These are phyloP conservation scores for Rhizopogon vulgaris DNA, from an alignment of 768 basidiomycete species.

Conservation along the genomic window DNA sequence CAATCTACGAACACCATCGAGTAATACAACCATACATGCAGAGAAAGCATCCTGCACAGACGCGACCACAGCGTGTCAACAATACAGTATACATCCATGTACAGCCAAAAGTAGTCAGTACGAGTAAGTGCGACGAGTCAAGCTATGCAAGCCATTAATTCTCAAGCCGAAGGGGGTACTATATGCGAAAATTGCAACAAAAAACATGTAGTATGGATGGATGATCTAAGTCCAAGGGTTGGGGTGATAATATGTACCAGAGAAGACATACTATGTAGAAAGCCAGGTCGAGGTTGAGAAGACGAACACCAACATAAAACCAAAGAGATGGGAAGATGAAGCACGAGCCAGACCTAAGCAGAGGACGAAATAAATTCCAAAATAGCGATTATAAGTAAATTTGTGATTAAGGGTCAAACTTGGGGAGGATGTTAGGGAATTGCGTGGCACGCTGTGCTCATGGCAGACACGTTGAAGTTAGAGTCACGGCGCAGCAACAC, in stretches of 20 bases:
- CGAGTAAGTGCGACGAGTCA: conserved; percentile 6
- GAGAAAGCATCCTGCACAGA: conserved; percentile 4
- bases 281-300: not conserved
- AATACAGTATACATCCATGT: conserved; percentile 1
- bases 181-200: conserved; percentile 7
- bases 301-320: not conserved
- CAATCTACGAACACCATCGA: too few relatives aligned
- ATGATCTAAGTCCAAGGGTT: conserved; percentile 15
- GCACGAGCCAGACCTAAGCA: conserved; percentile 12
- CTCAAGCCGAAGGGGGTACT: conserved; percentile 13
- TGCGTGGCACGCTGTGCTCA: not conserved
- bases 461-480: not conserved
- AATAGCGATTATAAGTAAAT: conserved; percentile 23
- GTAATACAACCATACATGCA: not conserved
- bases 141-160: conserved; percentile 19
- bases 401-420: not conserved
- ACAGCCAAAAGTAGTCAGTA: conserved; percentile 3
- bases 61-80: conserved; percentile 3
- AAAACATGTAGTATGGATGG: conserved; percentile 3
- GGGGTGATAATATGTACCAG: conserved; percentile 20
- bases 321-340: not conserved
- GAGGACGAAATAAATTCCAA: conserved; percentile 22
- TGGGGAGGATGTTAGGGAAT: not conserved
- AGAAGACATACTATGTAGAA: not conserved
- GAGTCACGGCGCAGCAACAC: conserved; percentile 16